Conservation (phyloP, 129 eudicot species). For the Arctium minus region DNA sequence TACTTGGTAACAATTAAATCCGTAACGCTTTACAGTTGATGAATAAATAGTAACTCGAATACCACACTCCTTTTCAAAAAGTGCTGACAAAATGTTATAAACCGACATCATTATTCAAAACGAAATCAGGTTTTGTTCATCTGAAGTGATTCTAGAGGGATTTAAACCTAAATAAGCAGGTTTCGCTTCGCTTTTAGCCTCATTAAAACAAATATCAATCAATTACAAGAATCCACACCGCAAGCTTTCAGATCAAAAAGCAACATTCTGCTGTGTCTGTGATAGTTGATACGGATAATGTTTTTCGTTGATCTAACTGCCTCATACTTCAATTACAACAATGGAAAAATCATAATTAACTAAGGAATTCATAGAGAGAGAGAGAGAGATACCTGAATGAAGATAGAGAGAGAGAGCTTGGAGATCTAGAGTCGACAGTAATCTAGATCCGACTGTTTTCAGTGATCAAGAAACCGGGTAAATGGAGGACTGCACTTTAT, state of each 20-base stretch:
- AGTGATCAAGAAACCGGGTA: not conserved
- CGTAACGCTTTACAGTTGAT: not conserved
- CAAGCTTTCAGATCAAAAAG: not conserved
- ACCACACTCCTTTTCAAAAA: not conserved
- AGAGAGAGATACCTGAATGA: constrained; percentile 9
- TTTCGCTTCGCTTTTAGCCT: not conserved
- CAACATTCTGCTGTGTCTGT: not conserved
- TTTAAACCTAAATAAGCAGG: not conserved
- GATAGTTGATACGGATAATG: not conserved
- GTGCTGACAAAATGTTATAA: not conserved
- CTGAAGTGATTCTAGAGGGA: too few species aligned
- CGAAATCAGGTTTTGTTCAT: not conserved
- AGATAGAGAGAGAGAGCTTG: not conserved
- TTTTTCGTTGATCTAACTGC: not conserved
- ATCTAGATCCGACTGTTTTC: constrained; percentile 18
- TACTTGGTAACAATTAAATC: not conserved
- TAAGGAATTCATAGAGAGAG: not conserved
- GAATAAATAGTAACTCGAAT: not conserved
- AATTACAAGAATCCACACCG: not conserved
- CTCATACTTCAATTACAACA: not conserved
- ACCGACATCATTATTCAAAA: not conserved
- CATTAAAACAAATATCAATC: not conserved
- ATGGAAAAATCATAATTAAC: not conserved
- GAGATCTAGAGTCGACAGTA: not conserved
- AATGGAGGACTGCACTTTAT: not conserved